These are phyloP conservation scores for Coemansia sp. DNA, from an alignment of 192 early-diverging fungal species.

Conservation along the genomic window DNA sequence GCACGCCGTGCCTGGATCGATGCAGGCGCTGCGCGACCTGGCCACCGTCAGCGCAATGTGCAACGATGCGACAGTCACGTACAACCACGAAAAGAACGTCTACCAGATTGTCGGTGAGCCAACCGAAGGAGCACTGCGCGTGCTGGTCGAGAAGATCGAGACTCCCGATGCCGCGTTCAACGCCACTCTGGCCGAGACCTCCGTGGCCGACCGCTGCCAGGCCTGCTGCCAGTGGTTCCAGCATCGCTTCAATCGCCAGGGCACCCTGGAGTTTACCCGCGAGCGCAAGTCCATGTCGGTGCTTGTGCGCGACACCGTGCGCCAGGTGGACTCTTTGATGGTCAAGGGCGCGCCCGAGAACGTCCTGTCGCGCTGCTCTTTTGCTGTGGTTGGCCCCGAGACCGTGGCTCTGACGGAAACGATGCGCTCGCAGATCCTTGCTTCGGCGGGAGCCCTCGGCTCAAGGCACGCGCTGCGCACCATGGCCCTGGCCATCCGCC, in stretches of 20 bases:
- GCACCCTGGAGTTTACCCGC: conserved; percentile 90
- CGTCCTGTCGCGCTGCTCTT: conserved; percentile 82
- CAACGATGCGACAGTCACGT: conserved; percentile 86
- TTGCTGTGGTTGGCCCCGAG: conserved; percentile 26
- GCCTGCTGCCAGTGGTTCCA: conserved; percentile 74
- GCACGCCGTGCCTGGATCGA: conserved; percentile 65
- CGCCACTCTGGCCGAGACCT: conserved; percentile 43
- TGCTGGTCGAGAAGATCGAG: conserved; percentile 91
- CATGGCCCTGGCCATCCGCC: conserved; percentile 85
- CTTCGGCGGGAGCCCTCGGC: conserved; percentile 71
- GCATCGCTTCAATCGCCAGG: conserved; percentile 54
- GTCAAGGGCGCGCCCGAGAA: conserved; percentile 97
- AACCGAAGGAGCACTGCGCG: conserved; percentile 94
- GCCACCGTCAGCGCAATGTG: conserved; percentile 73
- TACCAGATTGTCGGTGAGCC: conserved; percentile 92
- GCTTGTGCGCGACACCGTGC: conserved; percentile 51
- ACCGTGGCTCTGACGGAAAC: conserved; percentile 61
- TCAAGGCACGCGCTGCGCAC: conserved; percentile 77
- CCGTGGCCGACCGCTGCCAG: conserved; percentile 57
- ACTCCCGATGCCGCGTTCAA: conserved; percentile 72
- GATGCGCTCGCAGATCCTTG: conserved; percentile 58
- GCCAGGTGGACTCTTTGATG: conserved; percentile 49
- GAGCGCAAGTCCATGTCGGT: conserved; percentile 99
- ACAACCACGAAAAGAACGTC: conserved; percentile 62
- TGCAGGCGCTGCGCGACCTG: conserved; percentile 48